These are phyloP conservation scores for Paulownia fortunei DNA, from an alignment of 257 asterid species.

Conservation along the genomic window DNA sequence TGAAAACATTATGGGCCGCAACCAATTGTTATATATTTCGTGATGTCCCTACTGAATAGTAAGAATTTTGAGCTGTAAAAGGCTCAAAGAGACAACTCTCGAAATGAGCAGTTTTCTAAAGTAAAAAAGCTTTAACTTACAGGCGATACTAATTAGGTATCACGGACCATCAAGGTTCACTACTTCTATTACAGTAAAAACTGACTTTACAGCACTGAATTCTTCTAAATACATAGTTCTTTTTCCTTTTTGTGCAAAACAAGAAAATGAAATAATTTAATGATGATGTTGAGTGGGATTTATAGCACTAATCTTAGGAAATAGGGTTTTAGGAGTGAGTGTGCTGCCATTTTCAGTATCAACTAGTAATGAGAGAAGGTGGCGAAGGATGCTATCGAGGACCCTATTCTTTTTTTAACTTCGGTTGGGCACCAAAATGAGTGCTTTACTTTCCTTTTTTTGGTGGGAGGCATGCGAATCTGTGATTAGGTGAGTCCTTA, in stretches of 20 bases:
- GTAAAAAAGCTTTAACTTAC: neutral
- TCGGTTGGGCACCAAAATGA: constrained; percentile 34
- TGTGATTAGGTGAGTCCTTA: constrained; percentile 24
- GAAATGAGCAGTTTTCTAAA: neutral
- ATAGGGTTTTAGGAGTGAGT: neutral
- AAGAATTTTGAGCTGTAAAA: neutral
- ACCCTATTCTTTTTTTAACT: neutral
- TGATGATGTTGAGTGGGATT: neutral
- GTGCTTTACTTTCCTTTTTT: constrained; percentile 18
- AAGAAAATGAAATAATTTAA: neutral
- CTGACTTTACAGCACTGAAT: neutral
- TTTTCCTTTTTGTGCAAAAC: neutral
- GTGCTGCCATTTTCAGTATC: constrained; percentile 16
- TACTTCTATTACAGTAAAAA: too few species aligned
- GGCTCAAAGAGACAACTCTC: neutral
- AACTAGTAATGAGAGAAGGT: constrained; percentile 13
- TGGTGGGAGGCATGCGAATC: constrained; percentile 30
- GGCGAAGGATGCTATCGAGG: neutral
- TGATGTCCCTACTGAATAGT: constrained; percentile 19
- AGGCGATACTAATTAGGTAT: too few species aligned
- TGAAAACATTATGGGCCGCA: constrained; percentile 17
- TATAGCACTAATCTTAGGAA: neutral
- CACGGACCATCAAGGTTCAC: too few species aligned
- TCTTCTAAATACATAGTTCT: neutral
- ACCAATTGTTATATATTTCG: neutral